Base-by-base conservation (phyloP, 352 stramenopile genomes). In the Plasmopara halstedii region DNA sequence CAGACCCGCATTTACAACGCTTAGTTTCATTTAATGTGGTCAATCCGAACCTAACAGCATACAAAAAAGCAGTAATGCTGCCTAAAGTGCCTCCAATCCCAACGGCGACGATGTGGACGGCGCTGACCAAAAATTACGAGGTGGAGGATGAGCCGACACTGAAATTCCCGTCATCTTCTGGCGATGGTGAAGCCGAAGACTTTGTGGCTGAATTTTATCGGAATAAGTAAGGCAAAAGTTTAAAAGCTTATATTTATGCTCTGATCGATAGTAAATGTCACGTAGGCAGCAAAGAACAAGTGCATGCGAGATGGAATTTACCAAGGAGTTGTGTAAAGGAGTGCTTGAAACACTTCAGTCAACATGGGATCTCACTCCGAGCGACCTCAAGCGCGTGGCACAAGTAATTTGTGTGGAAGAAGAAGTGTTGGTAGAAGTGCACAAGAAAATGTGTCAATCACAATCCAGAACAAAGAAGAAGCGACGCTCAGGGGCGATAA, bases 81-180 rank as follows among this genome's bases (percentile, higher is more conserved):
- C 75, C 75, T 13, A 58, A 60, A 26, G 51, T 87, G 3, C 70
- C 64, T 6, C 49, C 61, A 3, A 69, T 65, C 29, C 75, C 75
- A n/a, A 73, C 56, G 17, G 58, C 66, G 8, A 86, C 68, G 20
- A 88, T 86, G 78, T 90, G 78, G 78, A 90, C 78, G 25, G 73
- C 71, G 7, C 53, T 95, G 21, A 74, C 70, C 17, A 90, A 84
- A 32, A 92, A 91, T 43, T 91, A 85, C 54, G 61, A 78, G 21
- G 76, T 88, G 13, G 82, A 94, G 31, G 89, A 97, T 58, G 75
- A 97, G 53, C 74, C 74, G 14, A 62, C 87, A 42, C 71, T 88
- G 42, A 75, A 78, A 43, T 79, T 65, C 50, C 44, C 83, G 36
- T 74, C 73, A 29, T 85, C 84, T 53, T 85, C 84, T 63, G 73